phyloP scores from a whole-genome alignment of 2,329 filamentous ascomycete species.

The Xylariaceae sp. region DNA sequence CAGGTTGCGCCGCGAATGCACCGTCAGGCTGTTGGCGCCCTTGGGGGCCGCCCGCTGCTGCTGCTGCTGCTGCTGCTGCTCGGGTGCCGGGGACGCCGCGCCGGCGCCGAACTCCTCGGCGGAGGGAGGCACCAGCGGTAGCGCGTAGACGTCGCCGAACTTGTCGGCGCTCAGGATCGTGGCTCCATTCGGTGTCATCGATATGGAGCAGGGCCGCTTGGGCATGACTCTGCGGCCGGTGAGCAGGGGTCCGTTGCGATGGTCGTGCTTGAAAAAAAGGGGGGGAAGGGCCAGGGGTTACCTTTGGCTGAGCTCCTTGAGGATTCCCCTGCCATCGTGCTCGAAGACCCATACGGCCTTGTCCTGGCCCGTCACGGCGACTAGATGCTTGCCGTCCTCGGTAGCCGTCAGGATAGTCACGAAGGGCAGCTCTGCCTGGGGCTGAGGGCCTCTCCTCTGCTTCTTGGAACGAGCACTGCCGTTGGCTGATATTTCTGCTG shows the following conservation, averaged over 20 bases:
- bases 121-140: slow-evolving; percentile 56
- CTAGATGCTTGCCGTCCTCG: slow-evolving; percentile 55
- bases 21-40: slow-evolving; percentile 52
- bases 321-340: slow-evolving; percentile 50
- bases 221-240: slow-evolving; percentile 62
- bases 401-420: slow-evolving; percentile 64
- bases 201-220: slow-evolving; percentile 75
- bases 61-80: too few species aligned
- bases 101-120: slow-evolving; percentile 13
- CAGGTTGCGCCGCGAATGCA: slow-evolving; percentile 58
- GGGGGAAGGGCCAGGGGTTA: slow-evolving; percentile 25
- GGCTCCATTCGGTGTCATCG: slow-evolving; percentile 58
- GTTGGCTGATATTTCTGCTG: slow-evolving; percentile 7
- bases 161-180: slow-evolving; percentile 85
- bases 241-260: too few species aligned
- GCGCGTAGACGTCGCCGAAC: slow-evolving; percentile 89
- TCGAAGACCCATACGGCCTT: slow-evolving; percentile 82
- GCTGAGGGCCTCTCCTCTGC: slow-evolving; percentile 25
- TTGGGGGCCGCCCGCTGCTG: slow-evolving; percentile 25
- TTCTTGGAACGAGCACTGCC: slow-evolving; percentile 12
- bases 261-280: too few species aligned
- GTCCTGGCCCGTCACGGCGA: slow-evolving; percentile 83
- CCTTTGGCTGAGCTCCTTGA: slow-evolving; percentile 67
- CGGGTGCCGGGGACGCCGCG: slow-evolving; percentile 9
- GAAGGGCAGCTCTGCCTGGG: slow-evolving; percentile 44